Conservation (phyloP, 306 rosid genomes). For the Malus sieversii region DNA sequence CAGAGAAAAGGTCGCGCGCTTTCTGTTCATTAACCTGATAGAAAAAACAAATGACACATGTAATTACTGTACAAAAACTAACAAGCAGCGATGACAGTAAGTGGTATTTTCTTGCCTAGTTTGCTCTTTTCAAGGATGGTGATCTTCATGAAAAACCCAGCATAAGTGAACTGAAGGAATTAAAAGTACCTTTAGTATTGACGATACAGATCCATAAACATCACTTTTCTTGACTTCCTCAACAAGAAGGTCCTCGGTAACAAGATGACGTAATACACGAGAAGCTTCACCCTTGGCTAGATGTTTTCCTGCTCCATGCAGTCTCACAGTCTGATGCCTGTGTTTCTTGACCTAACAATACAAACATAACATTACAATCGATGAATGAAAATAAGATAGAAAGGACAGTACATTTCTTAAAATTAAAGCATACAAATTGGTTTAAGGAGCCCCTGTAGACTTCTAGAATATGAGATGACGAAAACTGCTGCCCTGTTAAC, state of each 20-base stretch:
- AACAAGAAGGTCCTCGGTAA: slow-evolving; percentile 56
- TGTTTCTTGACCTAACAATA: slow-evolving; percentile 70
- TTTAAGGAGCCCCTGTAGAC: slow-evolving; percentile 89
- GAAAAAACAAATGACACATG: slow-evolving; percentile 11
- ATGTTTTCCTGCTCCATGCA: slow-evolving; percentile 90
- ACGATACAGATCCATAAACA: slow-evolving; percentile 83
- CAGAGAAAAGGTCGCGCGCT: slow-evolving; percentile 37
- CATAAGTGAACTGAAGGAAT: slow-evolving; percentile 1
- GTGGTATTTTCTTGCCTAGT: slow-evolving; percentile 7
- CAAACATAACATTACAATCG: slow-evolving; percentile 13
- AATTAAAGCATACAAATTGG: slow-evolving; percentile 56
- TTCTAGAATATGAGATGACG: slow-evolving; percentile 84
- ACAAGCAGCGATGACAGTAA: slow-evolving; percentile 2
- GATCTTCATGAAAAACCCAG: slow-evolving; percentile 4
- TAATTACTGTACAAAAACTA: not conserved
- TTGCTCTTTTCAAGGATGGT: not conserved
- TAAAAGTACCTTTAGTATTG: slow-evolving; percentile 64
- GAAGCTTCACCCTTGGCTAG: slow-evolving; percentile 89
- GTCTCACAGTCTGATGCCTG: slow-evolving; percentile 58
- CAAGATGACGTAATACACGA: slow-evolving; percentile 84
- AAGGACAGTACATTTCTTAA: slow-evolving; percentile 6
- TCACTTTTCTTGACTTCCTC: slow-evolving; percentile 97
- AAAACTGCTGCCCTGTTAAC: slow-evolving; percentile 66
- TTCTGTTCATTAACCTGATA: slow-evolving; percentile 62
- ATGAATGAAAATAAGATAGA: slow-evolving; percentile 9